Base-by-base conservation (phyloP, 805 yeast species). In the Spencermartinsiella europaea region DNA sequence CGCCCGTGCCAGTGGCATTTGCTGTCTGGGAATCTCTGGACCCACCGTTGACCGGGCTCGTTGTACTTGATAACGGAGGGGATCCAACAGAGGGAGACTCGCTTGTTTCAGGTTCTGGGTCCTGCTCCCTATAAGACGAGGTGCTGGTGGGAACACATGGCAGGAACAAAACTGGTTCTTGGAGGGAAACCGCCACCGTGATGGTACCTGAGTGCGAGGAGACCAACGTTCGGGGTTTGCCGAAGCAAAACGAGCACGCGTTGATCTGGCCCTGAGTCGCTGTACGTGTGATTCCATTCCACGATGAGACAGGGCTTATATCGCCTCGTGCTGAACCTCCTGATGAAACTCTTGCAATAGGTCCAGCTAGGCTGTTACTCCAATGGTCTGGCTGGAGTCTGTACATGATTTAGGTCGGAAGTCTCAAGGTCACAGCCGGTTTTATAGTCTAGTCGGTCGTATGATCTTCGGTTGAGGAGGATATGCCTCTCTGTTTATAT, bases 191-290 rank as follows among this genome's bases (percentile, higher is more conserved):
- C 19, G 55, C 63, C 12, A 64, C 50, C 36, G 63, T 65, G 16
- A 64, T 53, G 14, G 47, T 44, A n/a, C 66, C 66, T 3, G 63
- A 56, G 44, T 60, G 66, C 22, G 67, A 61, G 34, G 57, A 47
- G 36, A 48, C 53, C 36, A 62, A 52, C 19, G 56, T 55, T 34
- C 54, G 55, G 3, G 68, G 68, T 37, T 42, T 51, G 20, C 68
- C 68, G 28, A 56, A 25, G 44, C 66, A 61, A 55, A 48, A 55
- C 40, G 57, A 37, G 44, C 46, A 50, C 47, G 42, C 50, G 45
- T 21, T 21, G 16, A 5, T 15, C 5, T 16, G 22, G 22, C 34
- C 20, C 10, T 27, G 42, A 27, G 34, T 38, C 31, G 31, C 7
- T 12, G 31, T 25, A 7, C 31, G 7, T 7, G 31, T 25, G 31